phyloP scores from a whole-genome alignment of 768 basidiomycete species.

The Gymnopilus junonius region DNA sequence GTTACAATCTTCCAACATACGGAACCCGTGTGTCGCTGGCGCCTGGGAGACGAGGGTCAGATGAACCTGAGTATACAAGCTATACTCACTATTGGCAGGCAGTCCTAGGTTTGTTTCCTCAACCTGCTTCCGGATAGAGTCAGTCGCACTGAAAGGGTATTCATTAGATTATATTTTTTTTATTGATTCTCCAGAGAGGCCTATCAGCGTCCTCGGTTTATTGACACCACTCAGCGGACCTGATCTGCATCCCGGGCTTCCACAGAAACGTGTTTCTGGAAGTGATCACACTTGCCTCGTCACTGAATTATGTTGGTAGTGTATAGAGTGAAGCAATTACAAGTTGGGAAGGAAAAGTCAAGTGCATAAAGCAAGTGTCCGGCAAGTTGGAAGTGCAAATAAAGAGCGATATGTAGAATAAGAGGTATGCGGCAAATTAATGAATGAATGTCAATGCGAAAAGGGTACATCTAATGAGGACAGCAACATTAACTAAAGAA shows the following conservation, averaged over 20 bases:
- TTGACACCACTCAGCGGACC: slow-evolving; percentile 63
- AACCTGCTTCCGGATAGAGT: background rate
- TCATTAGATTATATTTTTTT: slow-evolving; percentile 89
- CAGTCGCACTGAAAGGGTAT: background rate
- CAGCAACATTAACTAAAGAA: slow-evolving; percentile 4
- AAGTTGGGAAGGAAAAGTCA: background rate
- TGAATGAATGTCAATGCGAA: slow-evolving; percentile 3
- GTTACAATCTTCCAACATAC: slow-evolving; percentile 44
- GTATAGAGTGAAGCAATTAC: slow-evolving; percentile 2
- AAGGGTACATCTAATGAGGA: background rate
- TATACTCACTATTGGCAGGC: slow-evolving; percentile 89
- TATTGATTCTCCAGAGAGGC: slow-evolving; percentile 45
- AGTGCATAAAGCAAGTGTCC: slow-evolving; percentile 16
- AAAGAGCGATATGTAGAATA: slow-evolving; percentile 12
- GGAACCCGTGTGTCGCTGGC: slow-evolving; percentile 49
- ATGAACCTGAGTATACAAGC: slow-evolving; percentile 87
- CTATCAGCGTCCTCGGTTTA: slow-evolving; percentile 51
- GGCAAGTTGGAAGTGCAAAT: slow-evolving; percentile 6
- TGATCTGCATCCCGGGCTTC: slow-evolving; percentile 74
- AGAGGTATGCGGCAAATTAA: slow-evolving; percentile 7
- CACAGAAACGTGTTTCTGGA: slow-evolving; percentile 77
- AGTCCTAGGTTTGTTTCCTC: slow-evolving; percentile 59
- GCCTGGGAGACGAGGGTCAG: slow-evolving; percentile 50
- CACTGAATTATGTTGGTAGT: slow-evolving; percentile 55
- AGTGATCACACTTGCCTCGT: slow-evolving; percentile 88